A percentile compares a stretch with the other conserved stretches of the same genome.
These are phyloP conservation scores for Rhizopogon sp. DNA, from an alignment of 768 basidiomycete genomes.

Conservation along the genomic window DNA sequence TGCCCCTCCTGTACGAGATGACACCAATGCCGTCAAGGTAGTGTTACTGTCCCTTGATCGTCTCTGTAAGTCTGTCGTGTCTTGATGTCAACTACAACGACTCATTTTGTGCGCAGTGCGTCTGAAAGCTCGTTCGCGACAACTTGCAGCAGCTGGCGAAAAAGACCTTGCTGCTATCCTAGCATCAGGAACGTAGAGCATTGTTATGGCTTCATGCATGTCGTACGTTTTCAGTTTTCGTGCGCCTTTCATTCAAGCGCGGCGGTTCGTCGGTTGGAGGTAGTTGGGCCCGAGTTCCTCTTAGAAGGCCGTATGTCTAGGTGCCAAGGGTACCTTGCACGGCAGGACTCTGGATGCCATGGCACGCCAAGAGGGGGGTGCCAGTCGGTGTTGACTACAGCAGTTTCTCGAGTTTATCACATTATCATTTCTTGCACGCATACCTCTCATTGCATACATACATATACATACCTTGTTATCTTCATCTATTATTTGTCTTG, in stretches of 20 bases:
- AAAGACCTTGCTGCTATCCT: constrained; percentile 77
- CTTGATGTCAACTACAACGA: constrained; percentile 9
- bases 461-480: constrained; percentile 2
- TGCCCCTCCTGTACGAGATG: constrained; percentile 29
- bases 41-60: constrained; percentile 89
- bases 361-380: constrained; percentile 22
- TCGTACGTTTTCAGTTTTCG: not conserved
- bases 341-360: constrained; percentile 11
- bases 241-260: not conserved
- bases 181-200: constrained; percentile 25
- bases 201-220: not conserved
- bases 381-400: constrained; percentile 5
- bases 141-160: constrained; percentile 81
- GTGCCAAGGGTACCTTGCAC: constrained; percentile 3
- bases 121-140: constrained; percentile 82
- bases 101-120: constrained; percentile 51
- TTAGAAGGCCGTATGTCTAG: not conserved
- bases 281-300: not conserved
- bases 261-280: not conserved
- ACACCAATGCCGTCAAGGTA: constrained; percentile 63
- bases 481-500: constrained; percentile 2
- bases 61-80: constrained; percentile 57
- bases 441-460: constrained; percentile 22
- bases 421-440: constrained; percentile 13
- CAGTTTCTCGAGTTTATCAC: not conserved